Percentiles rank a stretch among this genome's conserved stretches.
phyloP scores from a whole-genome alignment of 805 yeast genomes.

The Candida silvatica region DNA sequence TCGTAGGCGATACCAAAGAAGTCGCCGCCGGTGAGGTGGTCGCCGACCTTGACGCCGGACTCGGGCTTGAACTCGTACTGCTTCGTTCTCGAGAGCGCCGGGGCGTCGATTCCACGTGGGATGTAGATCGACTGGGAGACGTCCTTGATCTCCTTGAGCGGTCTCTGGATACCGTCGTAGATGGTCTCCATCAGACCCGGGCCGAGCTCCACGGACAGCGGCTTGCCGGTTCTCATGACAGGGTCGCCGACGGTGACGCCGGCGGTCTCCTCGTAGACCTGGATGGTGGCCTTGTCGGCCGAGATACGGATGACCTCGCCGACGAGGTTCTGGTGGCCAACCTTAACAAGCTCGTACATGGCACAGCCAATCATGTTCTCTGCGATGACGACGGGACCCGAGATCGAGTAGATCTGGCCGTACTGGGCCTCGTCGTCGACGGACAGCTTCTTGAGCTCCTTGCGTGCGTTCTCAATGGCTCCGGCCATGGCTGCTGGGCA shows the following conservation, averaged over 20 bases:
- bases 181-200: conserved; percentile 99
- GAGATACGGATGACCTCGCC: conserved; percentile 98
- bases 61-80: conserved; percentile 81
- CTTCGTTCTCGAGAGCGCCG: conserved; percentile 78
- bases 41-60: conserved; percentile 73
- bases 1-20: conserved; percentile 90
- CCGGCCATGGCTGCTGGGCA: conserved; percentile 53
- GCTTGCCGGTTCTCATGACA: conserved; percentile 95
- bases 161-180: conserved; percentile 99
- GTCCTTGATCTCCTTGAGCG: conserved; percentile 87
- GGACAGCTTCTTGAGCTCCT: conserved; percentile 79
- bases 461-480: conserved; percentile 94
- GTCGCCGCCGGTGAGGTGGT: conserved; percentile 97
- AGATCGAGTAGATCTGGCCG: conserved; percentile 88
- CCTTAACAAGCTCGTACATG: conserved; percentile 97
- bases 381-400: conserved; percentile 97
- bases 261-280: conserved; percentile 98
- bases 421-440: conserved; percentile 74
- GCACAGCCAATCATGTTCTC: conserved; percentile 99
- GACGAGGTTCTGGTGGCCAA: conserved; percentile 93
- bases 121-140: conserved; percentile 86
- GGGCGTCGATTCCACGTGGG: conserved; percentile 98
- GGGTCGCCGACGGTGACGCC: conserved; percentile 99
- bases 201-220: conserved; percentile 97
- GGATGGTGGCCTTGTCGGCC: conserved; percentile 95